Evolutionary conservation across 2,329 filamentous ascomycete species (phyloP), one percentile per base, ranked within the genome.

Genomic region (Fusarium albosuccineum): DNA sequence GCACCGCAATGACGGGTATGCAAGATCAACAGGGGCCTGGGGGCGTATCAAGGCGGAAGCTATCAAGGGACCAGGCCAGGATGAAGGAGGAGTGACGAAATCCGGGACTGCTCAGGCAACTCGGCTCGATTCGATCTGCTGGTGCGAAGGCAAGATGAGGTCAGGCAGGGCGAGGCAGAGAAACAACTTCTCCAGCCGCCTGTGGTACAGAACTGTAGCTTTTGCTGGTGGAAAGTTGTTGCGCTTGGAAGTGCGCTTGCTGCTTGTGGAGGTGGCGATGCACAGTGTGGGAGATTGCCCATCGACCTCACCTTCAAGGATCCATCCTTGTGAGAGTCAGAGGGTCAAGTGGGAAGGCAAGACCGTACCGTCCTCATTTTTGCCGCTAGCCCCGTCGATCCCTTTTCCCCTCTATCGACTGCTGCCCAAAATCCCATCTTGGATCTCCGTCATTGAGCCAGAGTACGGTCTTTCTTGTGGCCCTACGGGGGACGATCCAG

Each of bases 211-310:
- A 44, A 44, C 41, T 3, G 22, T 22, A 64, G 53, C 41, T 62
- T 57, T 48, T 46, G 62, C 50, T 55, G 57, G 58, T 56, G 29
- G 33, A 40, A 22, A 22, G 22, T 22, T 36, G 53, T 44, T 41
- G 26, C 9, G 27, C 48, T 34, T 44, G 36, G 53, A 45, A 42
- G 33, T 34, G 39, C 9, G 30, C 30, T 33, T 33, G 30, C 11
- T 53, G 39, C 44, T 51, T 66, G 70, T 69, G 68, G 67, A 74
- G 68, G 71, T 73, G 72, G 72, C 70, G 60, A 73, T 54, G 59
- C 60, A 73, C 72, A 74, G 72, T 74, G 72, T 61, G 72, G 40
- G 27, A 53, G 57, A 60, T 53, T 41, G 29, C 36, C 30, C 29
- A 45, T 36, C 29, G 33, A 17, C 16, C 27, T 9, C 22, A 16